Percentiles rank a stretch among this genome's conserved stretches.
Evolutionary conservation across 441 rosid species (phyloP).

Genomic region (Sinapis alba): DNA sequence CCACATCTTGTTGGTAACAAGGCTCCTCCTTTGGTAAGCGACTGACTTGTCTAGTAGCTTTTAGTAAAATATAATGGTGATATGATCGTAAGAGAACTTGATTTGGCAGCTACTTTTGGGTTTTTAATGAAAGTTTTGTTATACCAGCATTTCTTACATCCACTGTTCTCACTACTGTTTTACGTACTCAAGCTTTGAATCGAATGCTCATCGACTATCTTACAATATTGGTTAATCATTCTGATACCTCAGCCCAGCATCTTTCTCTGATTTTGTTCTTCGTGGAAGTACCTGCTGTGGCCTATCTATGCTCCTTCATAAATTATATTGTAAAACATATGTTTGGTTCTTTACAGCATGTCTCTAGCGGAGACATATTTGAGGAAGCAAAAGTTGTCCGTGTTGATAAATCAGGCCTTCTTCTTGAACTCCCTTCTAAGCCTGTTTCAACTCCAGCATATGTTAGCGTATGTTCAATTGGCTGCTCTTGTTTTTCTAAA

Average conservation of each 20-base stretch:
- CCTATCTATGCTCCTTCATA: neutral
- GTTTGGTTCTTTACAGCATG: constrained; percentile 60
- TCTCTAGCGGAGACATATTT: constrained; percentile 74
- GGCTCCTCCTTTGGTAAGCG: constrained; percentile 81
- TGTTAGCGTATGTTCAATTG: constrained; percentile 67
- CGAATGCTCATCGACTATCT: constrained; percentile 3
- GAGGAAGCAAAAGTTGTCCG: constrained; percentile 85
- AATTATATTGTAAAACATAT: neutral
- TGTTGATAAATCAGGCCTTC: constrained; percentile 86
- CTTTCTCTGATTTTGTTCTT: constrained; percentile 12
- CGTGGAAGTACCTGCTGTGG: constrained; percentile 2
- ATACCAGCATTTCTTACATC: constrained; percentile 1
- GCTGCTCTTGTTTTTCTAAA: constrained; percentile 17
- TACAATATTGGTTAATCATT: constrained; percentile 4
- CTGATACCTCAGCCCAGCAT: constrained; percentile 14
- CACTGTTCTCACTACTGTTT: constrained; percentile 1
- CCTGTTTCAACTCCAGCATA: constrained; percentile 76
- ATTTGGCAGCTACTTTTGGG: constrained; percentile 9
- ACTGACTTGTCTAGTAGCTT: constrained; percentile 6
- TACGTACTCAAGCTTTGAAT: neutral
- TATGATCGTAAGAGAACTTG: neutral
- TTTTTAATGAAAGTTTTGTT: neutral
- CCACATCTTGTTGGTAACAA: constrained; percentile 77
- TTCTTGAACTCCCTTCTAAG: constrained; percentile 83
- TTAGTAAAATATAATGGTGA: constrained; percentile 2